Evolutionary conservation across 2,329 filamentous ascomycete genomes (phyloP).

Genomic region (Alternaria novae-zelandiae): DNA sequence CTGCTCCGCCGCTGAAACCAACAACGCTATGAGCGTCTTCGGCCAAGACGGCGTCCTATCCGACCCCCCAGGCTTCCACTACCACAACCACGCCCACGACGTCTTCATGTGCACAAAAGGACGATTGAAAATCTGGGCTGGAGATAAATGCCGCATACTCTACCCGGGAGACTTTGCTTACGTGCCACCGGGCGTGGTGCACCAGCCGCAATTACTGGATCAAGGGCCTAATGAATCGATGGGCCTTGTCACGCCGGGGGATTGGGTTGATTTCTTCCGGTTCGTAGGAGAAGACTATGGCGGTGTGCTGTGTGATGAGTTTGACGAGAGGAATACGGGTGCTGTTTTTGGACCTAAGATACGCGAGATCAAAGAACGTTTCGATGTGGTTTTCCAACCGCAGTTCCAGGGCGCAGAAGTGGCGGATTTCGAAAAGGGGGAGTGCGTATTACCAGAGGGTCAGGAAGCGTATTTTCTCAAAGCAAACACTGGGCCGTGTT

Average conservation of each 20-base stretch:
- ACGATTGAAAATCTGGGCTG: slow-evolving; percentile 22
- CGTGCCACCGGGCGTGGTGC: slow-evolving; percentile 23
- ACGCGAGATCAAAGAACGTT: slow-evolving; percentile 25
- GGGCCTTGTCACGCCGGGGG: slow-evolving; percentile 25
- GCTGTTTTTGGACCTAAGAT: slow-evolving; percentile 22
- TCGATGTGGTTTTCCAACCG: slow-evolving; percentile 25
- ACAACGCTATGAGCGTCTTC: slow-evolving; percentile 25
- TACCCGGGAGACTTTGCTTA: slow-evolving; percentile 28
- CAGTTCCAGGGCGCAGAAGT: slow-evolving; percentile 19
- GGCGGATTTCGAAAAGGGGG: slow-evolving; percentile 9
- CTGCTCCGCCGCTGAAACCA: slow-evolving; percentile 21
- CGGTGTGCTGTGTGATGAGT: slow-evolving; percentile 24
- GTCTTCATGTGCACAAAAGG: slow-evolving; percentile 31
- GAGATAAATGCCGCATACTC: slow-evolving; percentile 24
- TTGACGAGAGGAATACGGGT: slow-evolving; percentile 16
- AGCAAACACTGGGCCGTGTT: slow-evolving; percentile 25
- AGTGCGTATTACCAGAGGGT: slow-evolving; percentile 11
- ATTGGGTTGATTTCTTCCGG: slow-evolving; percentile 31
- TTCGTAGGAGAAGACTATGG: slow-evolving; percentile 24
- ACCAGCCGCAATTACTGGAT: slow-evolving; percentile 24
- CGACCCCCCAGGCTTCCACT: slow-evolving; percentile 28
- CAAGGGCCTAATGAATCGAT: slow-evolving; percentile 21
- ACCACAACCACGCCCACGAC: slow-evolving; percentile 27
- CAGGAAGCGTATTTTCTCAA: slow-evolving; percentile 24
- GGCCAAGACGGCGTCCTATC: slow-evolving; percentile 22